phyloP scores from a whole-genome alignment of 1,139 yeast genomes.

The Kurtzmaniella natalensis region DNA sequence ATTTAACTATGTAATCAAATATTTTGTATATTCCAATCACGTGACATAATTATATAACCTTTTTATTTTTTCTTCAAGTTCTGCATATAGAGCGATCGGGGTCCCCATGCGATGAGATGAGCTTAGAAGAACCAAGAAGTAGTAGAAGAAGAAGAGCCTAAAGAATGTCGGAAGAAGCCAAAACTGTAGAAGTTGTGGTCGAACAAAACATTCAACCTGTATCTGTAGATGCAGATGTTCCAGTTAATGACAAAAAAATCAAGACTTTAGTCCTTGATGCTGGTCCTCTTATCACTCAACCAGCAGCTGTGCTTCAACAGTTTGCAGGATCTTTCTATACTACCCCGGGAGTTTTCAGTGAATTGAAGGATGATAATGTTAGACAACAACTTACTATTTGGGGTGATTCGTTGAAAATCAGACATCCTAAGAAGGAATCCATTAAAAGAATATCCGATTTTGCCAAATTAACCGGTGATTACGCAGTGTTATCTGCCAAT shows the following conservation, averaged over 20 bases:
- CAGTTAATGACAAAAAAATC: constrained; percentile 22
- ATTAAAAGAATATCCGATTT: constrained; percentile 67
- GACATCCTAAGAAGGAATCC: constrained; percentile 71
- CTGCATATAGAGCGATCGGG: no score
- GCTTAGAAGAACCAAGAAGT: not conserved
- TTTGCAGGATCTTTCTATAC: constrained; percentile 71
- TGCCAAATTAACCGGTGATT: constrained; percentile 90
- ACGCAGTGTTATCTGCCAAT: constrained; percentile 76
- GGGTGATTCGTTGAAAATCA: constrained; percentile 60
- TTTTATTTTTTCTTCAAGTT: no score
- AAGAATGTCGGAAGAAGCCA: not conserved
- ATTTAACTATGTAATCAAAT: no score
- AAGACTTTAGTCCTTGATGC: constrained; percentile 80
- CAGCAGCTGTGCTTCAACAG: constrained; percentile 69
- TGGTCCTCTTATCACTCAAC: constrained; percentile 85
- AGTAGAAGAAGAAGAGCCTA: not conserved
- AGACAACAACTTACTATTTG: constrained; percentile 73
- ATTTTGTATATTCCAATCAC: no score
- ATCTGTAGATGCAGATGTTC: not conserved
- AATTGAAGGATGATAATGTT: constrained; percentile 82
- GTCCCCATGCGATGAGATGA: constrained; percentile 1
- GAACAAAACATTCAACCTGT: not conserved
- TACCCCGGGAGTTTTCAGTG: constrained; percentile 86
- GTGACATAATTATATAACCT: not conserved
- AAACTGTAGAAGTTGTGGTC: not conserved